Evolutionary conservation across 2,329 filamentous ascomycete species (phyloP).

Genomic region (Talaromyces sp.): DNA sequence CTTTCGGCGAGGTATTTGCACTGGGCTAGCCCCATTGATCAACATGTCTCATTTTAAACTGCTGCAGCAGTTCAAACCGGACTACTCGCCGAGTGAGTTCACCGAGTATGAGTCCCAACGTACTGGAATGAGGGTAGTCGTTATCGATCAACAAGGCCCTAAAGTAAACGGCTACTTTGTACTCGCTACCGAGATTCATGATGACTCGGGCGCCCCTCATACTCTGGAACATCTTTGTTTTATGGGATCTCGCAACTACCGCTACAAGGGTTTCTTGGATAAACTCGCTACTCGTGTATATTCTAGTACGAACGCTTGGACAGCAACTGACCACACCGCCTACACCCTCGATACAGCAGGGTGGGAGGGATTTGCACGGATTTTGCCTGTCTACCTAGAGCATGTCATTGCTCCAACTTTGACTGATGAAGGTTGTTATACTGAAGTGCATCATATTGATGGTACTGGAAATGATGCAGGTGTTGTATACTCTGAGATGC

Average conservation of each 20-base stretch:
- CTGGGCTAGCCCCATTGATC: slow-evolving; percentile 25
- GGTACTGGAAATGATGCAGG: slow-evolving; percentile 92
- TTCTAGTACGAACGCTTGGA: slow-evolving; percentile 95
- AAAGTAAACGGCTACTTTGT: slow-evolving; percentile 95
- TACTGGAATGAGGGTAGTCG: slow-evolving; percentile 91
- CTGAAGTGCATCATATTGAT: slow-evolving; percentile 95
- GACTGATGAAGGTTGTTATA: slow-evolving; percentile 90
- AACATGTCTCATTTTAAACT: slow-evolving; percentile 77
- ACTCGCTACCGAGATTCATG: slow-evolving; percentile 93
- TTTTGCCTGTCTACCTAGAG: slow-evolving; percentile 92
- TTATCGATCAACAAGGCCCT: slow-evolving; percentile 90
- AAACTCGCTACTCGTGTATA: slow-evolving; percentile 93
- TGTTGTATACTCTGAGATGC: slow-evolving; percentile 99
- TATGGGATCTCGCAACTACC: slow-evolving; percentile 91
- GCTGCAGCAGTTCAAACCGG: slow-evolving; percentile 81
- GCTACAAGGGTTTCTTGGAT: slow-evolving; percentile 92
- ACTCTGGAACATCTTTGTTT: slow-evolving; percentile 82
- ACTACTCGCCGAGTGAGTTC: slow-evolving; percentile 86
- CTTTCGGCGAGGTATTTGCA: slow-evolving; percentile 23
- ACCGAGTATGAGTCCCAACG: slow-evolving; percentile 94
- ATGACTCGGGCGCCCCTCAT: slow-evolving; percentile 91
- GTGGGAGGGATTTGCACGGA: slow-evolving; percentile 95
- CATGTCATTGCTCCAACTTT: slow-evolving; percentile 89
- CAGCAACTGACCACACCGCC: slow-evolving; percentile 91
- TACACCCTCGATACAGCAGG: slow-evolving; percentile 95